Percentiles rank a stretch among this genome's conserved stretches.
Conservation (phyloP, 2,329 filamentous ascomycete species). For the Cytospora piceae region DNA sequence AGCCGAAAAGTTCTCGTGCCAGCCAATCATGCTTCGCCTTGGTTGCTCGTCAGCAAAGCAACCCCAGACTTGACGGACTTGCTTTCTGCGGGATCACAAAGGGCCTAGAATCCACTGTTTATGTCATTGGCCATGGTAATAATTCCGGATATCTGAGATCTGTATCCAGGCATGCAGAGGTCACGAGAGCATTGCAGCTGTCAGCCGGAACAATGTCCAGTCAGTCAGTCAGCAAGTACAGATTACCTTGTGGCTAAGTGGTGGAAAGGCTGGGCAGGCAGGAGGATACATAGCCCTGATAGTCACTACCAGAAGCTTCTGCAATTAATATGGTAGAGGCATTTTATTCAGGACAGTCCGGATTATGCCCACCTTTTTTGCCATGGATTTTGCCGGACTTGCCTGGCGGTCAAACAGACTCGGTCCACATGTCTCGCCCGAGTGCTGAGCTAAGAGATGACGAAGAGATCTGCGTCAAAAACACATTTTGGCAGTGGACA, state of each 20-base stretch:
- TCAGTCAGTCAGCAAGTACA: no score
- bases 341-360: background rate
- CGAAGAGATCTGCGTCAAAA: background rate
- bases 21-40: conserved; percentile 18
- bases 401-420: background rate
- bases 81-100: background rate
- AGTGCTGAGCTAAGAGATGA: background rate
- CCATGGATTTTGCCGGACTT: background rate
- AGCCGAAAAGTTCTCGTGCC: conserved; percentile 23
- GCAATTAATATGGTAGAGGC: background rate
- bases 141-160: conserved; percentile 20
- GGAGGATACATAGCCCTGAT: background rate
- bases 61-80: conserved; percentile 9
- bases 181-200: conserved; percentile 23
- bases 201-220: conserved; percentile 1
- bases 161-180: background rate
- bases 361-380: background rate
- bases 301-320: background rate
- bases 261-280: no score
- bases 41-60: conserved; percentile 15
- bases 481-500: background rate
- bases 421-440: background rate
- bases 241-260: no score
- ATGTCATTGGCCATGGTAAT: conserved; percentile 16
- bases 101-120: conserved; percentile 8